Evolutionary conservation across 2,329 filamentous ascomycete genomes (phyloP).

Genomic region (Epichloe festucae): DNA sequence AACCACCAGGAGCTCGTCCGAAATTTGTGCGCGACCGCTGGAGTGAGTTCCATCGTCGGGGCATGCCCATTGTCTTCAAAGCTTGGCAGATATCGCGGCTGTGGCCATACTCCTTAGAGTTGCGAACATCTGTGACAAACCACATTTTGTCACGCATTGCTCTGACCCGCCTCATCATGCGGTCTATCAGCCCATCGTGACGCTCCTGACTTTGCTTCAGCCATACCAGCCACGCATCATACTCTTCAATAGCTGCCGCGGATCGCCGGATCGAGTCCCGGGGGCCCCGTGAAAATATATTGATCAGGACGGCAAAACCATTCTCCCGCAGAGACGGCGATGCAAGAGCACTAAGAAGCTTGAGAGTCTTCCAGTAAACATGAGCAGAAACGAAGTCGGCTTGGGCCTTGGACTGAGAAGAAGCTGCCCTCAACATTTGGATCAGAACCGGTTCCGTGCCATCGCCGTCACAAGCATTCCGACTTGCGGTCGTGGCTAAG

Average conservation of each 20-base stretch:
- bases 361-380: slow-evolving; percentile 71
- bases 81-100: slow-evolving; percentile 76
- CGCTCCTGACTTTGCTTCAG: slow-evolving; percentile 71
- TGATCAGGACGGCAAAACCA: slow-evolving; percentile 57
- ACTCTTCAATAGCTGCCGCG: slow-evolving; percentile 61
- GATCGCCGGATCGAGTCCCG: slow-evolving; percentile 57
- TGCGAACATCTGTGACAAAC: slow-evolving; percentile 90
- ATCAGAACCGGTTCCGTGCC: slow-evolving; percentile 43
- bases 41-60: slow-evolving; percentile 41
- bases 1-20: slow-evolving; percentile 32
- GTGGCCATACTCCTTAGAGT: slow-evolving; percentile 78
- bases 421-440: slow-evolving; percentile 64
- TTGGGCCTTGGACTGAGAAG: slow-evolving; percentile 61
- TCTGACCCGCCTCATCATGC: slow-evolving; percentile 60
- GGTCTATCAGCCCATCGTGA: slow-evolving; percentile 59
- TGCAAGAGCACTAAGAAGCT: slow-evolving; percentile 53
- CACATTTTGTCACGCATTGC: slow-evolving; percentile 93
- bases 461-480: not conserved
- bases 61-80: slow-evolving; percentile 76
- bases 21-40: slow-evolving; percentile 35
- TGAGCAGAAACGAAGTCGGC: slow-evolving; percentile 77
- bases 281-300: slow-evolving; percentile 61
- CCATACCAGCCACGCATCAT: slow-evolving; percentile 72
- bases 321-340: slow-evolving; percentile 50
- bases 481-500: not conserved